Evolutionary conservation across 495 filamentous ascomycete species (phyloP).

Genomic region (Daldinia bambusicola): DNA sequence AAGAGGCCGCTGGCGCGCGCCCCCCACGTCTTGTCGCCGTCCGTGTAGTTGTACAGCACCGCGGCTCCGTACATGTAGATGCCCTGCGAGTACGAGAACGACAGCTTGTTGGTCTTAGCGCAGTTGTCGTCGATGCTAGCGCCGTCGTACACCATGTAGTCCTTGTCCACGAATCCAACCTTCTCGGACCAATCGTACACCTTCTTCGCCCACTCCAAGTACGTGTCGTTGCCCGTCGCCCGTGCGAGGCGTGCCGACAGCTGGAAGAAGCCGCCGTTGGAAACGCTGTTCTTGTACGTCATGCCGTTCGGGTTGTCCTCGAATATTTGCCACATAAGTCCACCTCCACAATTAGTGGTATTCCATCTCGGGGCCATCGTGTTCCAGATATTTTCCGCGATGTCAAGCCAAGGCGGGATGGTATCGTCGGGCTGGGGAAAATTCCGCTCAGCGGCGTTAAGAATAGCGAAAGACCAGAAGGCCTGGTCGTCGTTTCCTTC

Average conservation of each 20-base stretch:
- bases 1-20: conserved; percentile 62
- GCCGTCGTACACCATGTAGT: conserved; percentile 68
- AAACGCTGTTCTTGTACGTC: conserved; percentile 75
- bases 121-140: conserved; percentile 58
- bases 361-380: conserved; percentile 73
- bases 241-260: conserved; percentile 73
- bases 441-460: conserved; percentile 77
- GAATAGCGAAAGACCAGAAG: conserved; percentile 81
- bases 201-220: conserved; percentile 73
- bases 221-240: conserved; percentile 72
- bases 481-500: conserved; percentile 80
- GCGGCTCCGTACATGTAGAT: conserved; percentile 74
- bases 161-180: conserved; percentile 60
- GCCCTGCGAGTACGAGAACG: conserved; percentile 73
- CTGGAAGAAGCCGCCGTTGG: conserved; percentile 76
- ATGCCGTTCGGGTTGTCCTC: conserved; percentile 76
- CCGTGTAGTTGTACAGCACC: conserved; percentile 71
- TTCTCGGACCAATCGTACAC: conserved; percentile 73
- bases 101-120: conserved; percentile 54
- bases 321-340: conserved; percentile 87
- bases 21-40: conserved; percentile 62
- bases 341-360: conserved; percentile 70
- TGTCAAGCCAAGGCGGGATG: conserved; percentile 69
- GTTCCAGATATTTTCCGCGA: conserved; percentile 61
- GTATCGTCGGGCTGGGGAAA: conserved; percentile 69